Conservation (phyloP, 371 early-diverging fungal species). For the Capillidium heterosporum region DNA sequence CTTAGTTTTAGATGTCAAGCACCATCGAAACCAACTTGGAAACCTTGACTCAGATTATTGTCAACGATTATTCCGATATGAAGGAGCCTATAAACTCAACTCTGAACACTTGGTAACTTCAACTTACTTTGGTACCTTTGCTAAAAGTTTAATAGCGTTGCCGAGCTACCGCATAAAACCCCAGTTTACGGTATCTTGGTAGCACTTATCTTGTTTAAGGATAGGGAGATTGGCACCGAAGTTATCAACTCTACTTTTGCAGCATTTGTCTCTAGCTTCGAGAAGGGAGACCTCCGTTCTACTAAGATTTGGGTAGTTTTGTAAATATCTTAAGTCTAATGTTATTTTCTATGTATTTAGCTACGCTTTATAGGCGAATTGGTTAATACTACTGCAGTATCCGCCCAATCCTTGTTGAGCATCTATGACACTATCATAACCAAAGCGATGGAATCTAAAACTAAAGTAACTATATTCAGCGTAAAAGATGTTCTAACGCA, state of each 20-base stretch:
- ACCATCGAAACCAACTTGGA: neutral
- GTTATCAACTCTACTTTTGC: neutral
- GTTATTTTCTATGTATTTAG: constrained; percentile 6
- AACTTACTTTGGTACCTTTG: neutral
- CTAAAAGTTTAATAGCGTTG: neutral
- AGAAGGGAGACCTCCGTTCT: neutral
- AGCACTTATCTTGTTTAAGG: neutral
- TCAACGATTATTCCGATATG: neutral
- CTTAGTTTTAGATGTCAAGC: too few relatives aligned
- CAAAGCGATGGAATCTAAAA: constrained; percentile 30
- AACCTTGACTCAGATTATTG: neutral
- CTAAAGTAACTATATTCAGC: constrained; percentile 16
- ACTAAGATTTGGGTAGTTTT: neutral
- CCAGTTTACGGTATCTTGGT: neutral
- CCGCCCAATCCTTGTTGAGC: constrained; percentile 34
- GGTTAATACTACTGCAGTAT: constrained; percentile 55
- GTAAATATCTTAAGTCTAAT: neutral
- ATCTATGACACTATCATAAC: constrained; percentile 37
- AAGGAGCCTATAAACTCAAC: neutral
- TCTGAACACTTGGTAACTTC: neutral
- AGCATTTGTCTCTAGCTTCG: neutral
- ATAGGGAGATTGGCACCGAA: neutral
- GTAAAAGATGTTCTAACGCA: neutral
- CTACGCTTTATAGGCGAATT: constrained; percentile 67
- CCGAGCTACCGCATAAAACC: constrained; percentile 2